phyloP scores from a whole-genome alignment of 106 monocot genomes.

The Allium sativum region DNA sequence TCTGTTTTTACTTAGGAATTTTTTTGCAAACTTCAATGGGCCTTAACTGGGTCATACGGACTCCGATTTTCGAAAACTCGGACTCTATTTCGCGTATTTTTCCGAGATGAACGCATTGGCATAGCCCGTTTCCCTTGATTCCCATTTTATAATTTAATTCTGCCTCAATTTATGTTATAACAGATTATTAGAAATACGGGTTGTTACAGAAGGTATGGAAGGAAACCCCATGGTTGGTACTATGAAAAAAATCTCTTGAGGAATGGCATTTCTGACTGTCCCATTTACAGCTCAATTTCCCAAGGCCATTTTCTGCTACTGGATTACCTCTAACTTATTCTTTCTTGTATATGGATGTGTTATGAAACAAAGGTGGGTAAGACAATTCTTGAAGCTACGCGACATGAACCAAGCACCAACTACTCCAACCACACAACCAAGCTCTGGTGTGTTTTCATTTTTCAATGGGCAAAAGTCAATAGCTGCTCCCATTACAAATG shows the following conservation, averaged over 20 bases:
- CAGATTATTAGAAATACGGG: no score
- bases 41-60: no score
- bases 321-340: slow-evolving; percentile 90
- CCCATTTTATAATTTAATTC: no score
- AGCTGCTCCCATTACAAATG: slow-evolving; percentile 4
- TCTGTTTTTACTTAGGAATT: no score
- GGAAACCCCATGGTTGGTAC: slow-evolving; percentile 53
- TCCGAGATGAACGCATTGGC: no score
- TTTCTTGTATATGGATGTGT: slow-evolving; percentile 62
- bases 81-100: no score
- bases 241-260: slow-evolving; percentile 63
- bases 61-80: no score
- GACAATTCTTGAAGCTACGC: slow-evolving; percentile 56
- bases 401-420: slow-evolving; percentile 21
- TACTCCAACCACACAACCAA: slow-evolving; percentile 11
- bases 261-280: slow-evolving; percentile 44
- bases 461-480: slow-evolving; percentile 27
- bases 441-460: slow-evolving; percentile 37
- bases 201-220: slow-evolving; percentile 70
- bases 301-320: slow-evolving; percentile 95
- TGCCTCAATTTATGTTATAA: no score
- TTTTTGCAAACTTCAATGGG: no score
- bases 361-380: slow-evolving; percentile 50
- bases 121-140: no score
- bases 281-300: no score